phyloP scores from a whole-genome alignment of 1,284 basidiomycete genomes.

The Crucibulum parvulum region DNA sequence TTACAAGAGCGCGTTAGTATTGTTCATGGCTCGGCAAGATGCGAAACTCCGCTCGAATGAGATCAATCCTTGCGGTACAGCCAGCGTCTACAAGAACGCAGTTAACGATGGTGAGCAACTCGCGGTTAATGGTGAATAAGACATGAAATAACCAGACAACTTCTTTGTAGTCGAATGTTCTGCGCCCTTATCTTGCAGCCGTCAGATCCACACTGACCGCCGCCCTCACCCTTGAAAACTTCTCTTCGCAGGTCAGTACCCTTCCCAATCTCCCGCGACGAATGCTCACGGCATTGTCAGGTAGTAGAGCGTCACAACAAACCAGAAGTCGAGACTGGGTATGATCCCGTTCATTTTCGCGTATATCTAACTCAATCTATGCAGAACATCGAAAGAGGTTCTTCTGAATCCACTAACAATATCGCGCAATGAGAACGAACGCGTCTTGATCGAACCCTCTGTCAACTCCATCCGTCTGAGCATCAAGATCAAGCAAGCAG shows the following conservation, averaged over 20 bases:
- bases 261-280: slow-evolving; percentile 11
- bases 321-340: slow-evolving; percentile 92
- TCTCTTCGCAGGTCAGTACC: slow-evolving; percentile 86
- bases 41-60: slow-evolving; percentile 3
- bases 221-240: slow-evolving; percentile 97
- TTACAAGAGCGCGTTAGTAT: slow-evolving; percentile 8
- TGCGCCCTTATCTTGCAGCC: slow-evolving; percentile 95
- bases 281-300: slow-evolving; percentile 44
- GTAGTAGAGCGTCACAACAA: slow-evolving; percentile 98
- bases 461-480: slow-evolving; percentile 97
- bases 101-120: slow-evolving; percentile 52
- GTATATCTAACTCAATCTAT: slow-evolving; percentile 9
- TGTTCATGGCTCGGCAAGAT: slow-evolving; percentile 9
- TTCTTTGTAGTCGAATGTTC: slow-evolving; percentile 70
- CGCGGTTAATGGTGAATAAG: neutral
- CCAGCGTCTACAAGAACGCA: neutral
- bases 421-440: slow-evolving; percentile 96
- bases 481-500: slow-evolving; percentile 99
- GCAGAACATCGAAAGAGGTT: slow-evolving; percentile 90
- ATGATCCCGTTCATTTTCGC: slow-evolving; percentile 23
- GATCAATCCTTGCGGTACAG: neutral
- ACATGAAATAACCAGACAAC: neutral
- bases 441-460: slow-evolving; percentile 95
- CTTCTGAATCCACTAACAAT: slow-evolving; percentile 93
- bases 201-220: slow-evolving; percentile 96